Base-by-base conservation (phyloP, 108 stramenopile genomes). In the Nitzschia sp. region DNA sequence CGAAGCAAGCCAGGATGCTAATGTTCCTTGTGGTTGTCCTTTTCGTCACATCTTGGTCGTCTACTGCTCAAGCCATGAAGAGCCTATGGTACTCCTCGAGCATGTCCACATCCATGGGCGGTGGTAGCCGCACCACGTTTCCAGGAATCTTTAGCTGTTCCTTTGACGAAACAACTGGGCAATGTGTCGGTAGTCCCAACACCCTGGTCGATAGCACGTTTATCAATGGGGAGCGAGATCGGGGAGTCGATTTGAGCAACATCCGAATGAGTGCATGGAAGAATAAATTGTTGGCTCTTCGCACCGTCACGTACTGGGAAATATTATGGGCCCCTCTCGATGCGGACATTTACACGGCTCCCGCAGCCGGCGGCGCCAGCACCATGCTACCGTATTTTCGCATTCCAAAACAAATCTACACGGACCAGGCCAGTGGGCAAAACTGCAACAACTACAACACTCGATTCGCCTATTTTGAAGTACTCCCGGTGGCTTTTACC, bases 41-140 rank as follows among this genome's bases (percentile, higher is more conserved):
- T n/a, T n/a, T n/a, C n/a, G n/a, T n/a, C n/a, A n/a, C n/a, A n/a
- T n/a, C n/a, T n/a, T n/a, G n/a, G n/a, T n/a, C n/a, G n/a, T n/a
- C n/a, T n/a, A n/a, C n/a, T n/a, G n/a, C 48, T n/a, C 4, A 50
- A 50, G 16, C 8, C 5, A 50, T 50, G 48, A 50, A 50, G 48
- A 50, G 4, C 48, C 48, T 50, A 4, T 50, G 48, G 48, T 32
- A 29, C 27, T 28, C n/a, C n/a, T 32, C 27, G 11, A 8, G 26
- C 23, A 29, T 56, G 31, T 56, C 31, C 6, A 56, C 55, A 5
- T 56, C 55, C 9, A 31, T 56, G 55, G 55, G 55, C 21, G 55
- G 29, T 56, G 55, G 27, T 28, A 25, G n/a, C 4, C 27, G 5
- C 6, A 16, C 55, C 5, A 28, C 31, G 23, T 56, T 56, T 22